A percentile compares a stretch with the other conserved stretches of the same genome.
Evolutionary conservation across 208 protist species (phyloP).

Genomic region (Acanthamoeba polyphaga): DNA sequence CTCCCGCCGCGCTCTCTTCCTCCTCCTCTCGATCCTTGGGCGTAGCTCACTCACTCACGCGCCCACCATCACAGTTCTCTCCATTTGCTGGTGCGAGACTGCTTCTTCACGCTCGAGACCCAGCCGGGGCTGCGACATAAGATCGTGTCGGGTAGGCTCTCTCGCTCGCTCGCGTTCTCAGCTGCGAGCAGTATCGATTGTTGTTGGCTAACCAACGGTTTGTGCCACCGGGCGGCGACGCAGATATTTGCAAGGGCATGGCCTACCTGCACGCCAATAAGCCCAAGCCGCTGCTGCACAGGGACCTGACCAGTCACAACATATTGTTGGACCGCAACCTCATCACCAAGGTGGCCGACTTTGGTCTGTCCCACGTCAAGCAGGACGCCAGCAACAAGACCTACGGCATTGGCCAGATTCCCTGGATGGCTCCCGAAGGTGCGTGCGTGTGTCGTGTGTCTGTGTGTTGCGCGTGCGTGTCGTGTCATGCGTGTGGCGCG

Average conservation of each 20-base stretch:
- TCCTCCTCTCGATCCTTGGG: neutral
- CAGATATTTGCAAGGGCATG: conserved; percentile 30
- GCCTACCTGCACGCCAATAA: conserved; percentile 16
- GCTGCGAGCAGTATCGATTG: no score
- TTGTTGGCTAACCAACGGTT: no score
- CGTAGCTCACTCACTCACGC: neutral
- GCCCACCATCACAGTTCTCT: neutral
- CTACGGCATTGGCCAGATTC: conserved; percentile 10
- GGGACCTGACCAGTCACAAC: conserved; percentile 33
- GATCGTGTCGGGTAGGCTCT: neutral
- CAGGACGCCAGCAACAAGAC: neutral
- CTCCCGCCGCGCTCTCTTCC: neutral
- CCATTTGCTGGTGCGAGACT: neutral
- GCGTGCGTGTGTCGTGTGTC: neutral
- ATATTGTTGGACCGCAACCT: conserved; percentile 32
- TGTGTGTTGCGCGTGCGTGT: no score
- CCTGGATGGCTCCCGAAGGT: conserved; percentile 45
- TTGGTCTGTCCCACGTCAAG: conserved; percentile 44
- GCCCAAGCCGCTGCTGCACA: conserved; percentile 27
- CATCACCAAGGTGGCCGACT: conserved; percentile 13
- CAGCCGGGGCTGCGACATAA: neutral
- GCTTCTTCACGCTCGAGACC: conserved; percentile 12
- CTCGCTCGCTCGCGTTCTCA: no score
- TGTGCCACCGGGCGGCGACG: no score
- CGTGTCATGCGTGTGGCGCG: neutral